A percentile compares a stretch with the other conserved stretches of the same genome.
These are phyloP conservation scores for Knoxdaviesia capensis DNA, from an alignment of 2,329 filamentous ascomycete species.

Conservation along the genomic window DNA sequence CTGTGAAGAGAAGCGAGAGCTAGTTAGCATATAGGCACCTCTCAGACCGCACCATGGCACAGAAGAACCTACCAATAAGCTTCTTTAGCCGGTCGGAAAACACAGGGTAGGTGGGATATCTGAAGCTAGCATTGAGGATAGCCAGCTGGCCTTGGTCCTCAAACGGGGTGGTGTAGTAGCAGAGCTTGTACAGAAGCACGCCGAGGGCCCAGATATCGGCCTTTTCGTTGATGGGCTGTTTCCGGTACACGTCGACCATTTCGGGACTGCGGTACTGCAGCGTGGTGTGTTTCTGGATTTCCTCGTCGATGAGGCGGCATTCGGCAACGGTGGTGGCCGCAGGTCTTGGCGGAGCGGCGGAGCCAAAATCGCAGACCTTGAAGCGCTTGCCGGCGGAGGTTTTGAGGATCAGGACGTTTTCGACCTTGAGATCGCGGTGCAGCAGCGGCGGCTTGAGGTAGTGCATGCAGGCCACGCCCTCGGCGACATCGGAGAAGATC, in stretches of 20 bases:
- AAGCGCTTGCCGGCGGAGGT: constrained; percentile 50
- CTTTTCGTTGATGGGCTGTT: constrained; percentile 94
- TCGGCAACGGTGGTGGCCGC: constrained; percentile 76
- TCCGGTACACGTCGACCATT: constrained; percentile 96
- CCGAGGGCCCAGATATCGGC: constrained; percentile 96
- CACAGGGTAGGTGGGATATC: constrained; percentile 67
- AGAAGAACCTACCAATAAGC: constrained; percentile 47
- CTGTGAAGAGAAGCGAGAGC: constrained; percentile 19
- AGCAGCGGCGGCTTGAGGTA: constrained; percentile 87
- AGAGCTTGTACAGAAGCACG: constrained; percentile 90
- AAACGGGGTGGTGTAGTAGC: constrained; percentile 97
- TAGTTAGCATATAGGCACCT: constrained; percentile 1
- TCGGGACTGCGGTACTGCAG: constrained; percentile 94
- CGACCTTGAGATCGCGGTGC: constrained; percentile 90
- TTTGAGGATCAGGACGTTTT: constrained; percentile 77
- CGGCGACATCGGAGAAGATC: constrained; percentile 90
- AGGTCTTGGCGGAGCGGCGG: constrained; percentile 62
- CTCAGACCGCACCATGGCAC: neutral
- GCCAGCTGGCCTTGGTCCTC: constrained; percentile 96
- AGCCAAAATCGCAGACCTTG: constrained; percentile 97
- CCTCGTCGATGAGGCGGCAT: constrained; percentile 84
- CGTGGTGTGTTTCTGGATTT: constrained; percentile 91
- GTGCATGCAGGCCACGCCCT: constrained; percentile 97
- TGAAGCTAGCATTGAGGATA: constrained; percentile 88
- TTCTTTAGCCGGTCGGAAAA: constrained; percentile 84